phyloP scores from a whole-genome alignment of 192 early-diverging fungal species.

The Cetraspora pellucida region DNA sequence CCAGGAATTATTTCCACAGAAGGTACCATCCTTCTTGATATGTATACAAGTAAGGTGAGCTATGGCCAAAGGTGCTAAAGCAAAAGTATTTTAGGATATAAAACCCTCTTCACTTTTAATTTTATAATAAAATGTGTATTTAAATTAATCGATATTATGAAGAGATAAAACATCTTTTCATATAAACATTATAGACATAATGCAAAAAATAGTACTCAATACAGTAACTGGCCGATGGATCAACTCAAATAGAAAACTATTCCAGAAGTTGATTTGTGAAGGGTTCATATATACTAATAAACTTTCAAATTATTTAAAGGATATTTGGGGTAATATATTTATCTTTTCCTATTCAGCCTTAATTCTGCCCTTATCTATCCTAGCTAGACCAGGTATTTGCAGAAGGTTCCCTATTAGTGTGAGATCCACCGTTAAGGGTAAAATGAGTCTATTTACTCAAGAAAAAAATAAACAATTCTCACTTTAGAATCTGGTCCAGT shows the following conservation, averaged over 20 bases:
- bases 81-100: conserved; percentile 25
- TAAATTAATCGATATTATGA: conserved; percentile 4
- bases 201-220: background rate
- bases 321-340: background rate
- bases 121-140: conserved; percentile 26
- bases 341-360: background rate
- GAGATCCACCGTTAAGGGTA: too few species aligned
- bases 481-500: too few species aligned
- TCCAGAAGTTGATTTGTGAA: background rate
- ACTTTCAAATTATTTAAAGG: background rate
- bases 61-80: background rate
- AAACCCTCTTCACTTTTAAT: conserved; percentile 23
- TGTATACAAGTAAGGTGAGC: background rate
- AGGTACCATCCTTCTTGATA: background rate
- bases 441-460: too few species aligned
- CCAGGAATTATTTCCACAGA: background rate
- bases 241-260: background rate
- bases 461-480: too few species aligned
- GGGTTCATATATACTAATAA: background rate
- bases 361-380: background rate
- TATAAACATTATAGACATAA: background rate
- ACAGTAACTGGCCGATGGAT: background rate
- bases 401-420: too few species aligned
- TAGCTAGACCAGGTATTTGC: too few species aligned
- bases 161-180: background rate